phyloP scores from a whole-genome alignment of 1,284 basidiomycete species.

The Sanghuangporus weigelae region DNA sequence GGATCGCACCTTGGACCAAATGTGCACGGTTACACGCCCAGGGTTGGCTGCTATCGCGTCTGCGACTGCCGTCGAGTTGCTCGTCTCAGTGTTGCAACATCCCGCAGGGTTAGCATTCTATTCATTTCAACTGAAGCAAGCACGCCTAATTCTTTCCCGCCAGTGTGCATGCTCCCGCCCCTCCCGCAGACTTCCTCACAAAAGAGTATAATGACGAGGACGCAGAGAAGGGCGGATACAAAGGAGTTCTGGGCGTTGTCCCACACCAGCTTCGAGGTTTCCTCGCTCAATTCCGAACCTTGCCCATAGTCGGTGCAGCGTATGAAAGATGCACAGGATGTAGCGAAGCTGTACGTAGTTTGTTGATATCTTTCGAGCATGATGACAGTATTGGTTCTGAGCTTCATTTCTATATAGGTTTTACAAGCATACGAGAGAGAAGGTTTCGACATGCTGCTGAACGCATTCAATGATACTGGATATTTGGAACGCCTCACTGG shows the following conservation, averaged over 20 bases:
- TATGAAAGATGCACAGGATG: slow-evolving; percentile 92
- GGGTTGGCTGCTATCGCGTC: slow-evolving; percentile 91
- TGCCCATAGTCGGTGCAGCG: slow-evolving; percentile 81
- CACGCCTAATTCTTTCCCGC: not conserved
- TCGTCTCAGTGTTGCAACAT: slow-evolving; percentile 88
- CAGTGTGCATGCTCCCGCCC: slow-evolving; percentile 65
- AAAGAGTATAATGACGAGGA: slow-evolving; percentile 27
- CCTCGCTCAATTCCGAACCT: slow-evolving; percentile 79
- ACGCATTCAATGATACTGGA: slow-evolving; percentile 81
- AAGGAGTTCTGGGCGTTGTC: slow-evolving; percentile 75
- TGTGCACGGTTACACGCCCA: slow-evolving; percentile 99
- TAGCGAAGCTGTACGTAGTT: slow-evolving; percentile 58
- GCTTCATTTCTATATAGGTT: slow-evolving; percentile 41
- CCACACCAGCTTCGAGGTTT: slow-evolving; percentile 94
- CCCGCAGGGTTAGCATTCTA: slow-evolving; percentile 61
- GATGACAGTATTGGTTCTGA: not conserved
- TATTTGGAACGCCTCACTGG: slow-evolving; percentile 84
- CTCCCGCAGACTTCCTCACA: slow-evolving; percentile 37
- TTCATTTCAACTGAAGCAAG: slow-evolving; percentile 22
- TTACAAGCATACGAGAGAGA: slow-evolving; percentile 67
- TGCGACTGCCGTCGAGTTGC: slow-evolving; percentile 87
- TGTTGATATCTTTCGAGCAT: not conserved
- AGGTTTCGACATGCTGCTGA: slow-evolving; percentile 76
- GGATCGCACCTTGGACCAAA: slow-evolving; percentile 94
- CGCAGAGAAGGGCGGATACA: slow-evolving; percentile 30